Evolutionary conservation across 176 grass and related monocot genomes (phyloP).

Genomic region (Ampelocalamus luodianensis): DNA sequence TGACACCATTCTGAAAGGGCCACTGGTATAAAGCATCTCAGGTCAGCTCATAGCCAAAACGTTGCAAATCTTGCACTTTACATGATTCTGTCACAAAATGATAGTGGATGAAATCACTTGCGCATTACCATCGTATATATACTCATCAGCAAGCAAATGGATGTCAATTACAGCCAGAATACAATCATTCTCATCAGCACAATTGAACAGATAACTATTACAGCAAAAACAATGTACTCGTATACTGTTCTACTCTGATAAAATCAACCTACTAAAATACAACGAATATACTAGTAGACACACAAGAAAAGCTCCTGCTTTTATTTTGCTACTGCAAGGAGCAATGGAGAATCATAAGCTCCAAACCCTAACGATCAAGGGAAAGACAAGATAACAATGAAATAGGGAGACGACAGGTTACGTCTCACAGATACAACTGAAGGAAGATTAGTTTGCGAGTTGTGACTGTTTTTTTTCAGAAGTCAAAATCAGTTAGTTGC

Average conservation of each 20-base stretch:
- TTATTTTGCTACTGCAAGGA: slow-evolving; percentile 56
- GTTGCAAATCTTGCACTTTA: neutral
- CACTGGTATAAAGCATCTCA: neutral
- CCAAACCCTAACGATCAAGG: neutral
- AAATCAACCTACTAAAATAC: slow-evolving; percentile 18
- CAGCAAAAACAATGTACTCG: neutral
- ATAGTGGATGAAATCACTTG: neutral
- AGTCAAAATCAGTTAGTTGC: slow-evolving; percentile 57
- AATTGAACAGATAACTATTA: neutral
- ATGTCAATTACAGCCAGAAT: neutral
- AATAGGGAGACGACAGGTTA: slow-evolving; percentile 25
- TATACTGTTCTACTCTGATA: slow-evolving; percentile 36
- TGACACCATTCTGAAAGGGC: neutral
- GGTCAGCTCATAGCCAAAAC: neutral
- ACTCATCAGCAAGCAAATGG: neutral
- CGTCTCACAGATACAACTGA: slow-evolving; percentile 41
- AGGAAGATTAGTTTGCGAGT: slow-evolving; percentile 7
- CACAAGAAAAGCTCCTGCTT: slow-evolving; percentile 52
- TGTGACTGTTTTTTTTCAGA: slow-evolving; percentile 37
- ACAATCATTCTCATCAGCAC: neutral
- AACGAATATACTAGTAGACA: neutral
- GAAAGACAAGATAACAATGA: neutral
- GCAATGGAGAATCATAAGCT: slow-evolving; percentile 25
- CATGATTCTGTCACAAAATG: neutral
- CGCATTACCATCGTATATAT: neutral